Evolutionary conservation across 257 asterid genomes (phyloP), one percentile per base, ranked within the genome.

Genomic region (Solanum infundibuliforme): DNA sequence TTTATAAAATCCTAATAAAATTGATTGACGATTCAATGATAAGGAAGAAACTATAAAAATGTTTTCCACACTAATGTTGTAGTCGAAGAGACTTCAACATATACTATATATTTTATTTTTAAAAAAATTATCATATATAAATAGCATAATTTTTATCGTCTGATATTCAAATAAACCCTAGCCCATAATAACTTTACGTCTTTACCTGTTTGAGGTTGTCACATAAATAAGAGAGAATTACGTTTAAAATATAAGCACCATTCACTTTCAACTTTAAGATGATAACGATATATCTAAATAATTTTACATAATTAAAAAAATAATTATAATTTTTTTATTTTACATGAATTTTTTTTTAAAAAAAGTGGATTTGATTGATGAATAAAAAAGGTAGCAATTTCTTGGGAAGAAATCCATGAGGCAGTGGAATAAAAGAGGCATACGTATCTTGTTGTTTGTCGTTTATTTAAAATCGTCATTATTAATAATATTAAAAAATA

Each of bases 41-140:
- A 52, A 18, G 0, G 0, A 48, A 6, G 0, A 52, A 16, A 2
- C 6, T 14, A 5, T 46, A 5, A 13, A 46, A 46, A 14, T 13
- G 0, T 16, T 16, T 16, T 52, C 0, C n/a, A 52, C 0, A 6
- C 4, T 52, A 18, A 0, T 52, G 0, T 52, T 20, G 3, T 16
- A 52, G 4, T 1, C 27, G 1, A 58, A 58, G 5, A 0, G 1
- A 58, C 3, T 20, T 58, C 2, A 58, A 58, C 4, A 55, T 20
- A 43, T 39, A 11, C 12, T 41, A 41, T 41, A 10, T 41, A 39
- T n/a, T n/a, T n/a, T n/a, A n/a, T n/a, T n/a, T n/a, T n/a, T n/a
- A n/a, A 34, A 4, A 34, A 8, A 7, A 7, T 43, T 4, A 12
- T 12, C 55, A 12, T 43, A 46, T 46, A 46, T 12, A 12, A 46